Base-by-base conservation (phyloP, 1,284 basidiomycete genomes). In the Salmacisia buchloeana region DNA sequence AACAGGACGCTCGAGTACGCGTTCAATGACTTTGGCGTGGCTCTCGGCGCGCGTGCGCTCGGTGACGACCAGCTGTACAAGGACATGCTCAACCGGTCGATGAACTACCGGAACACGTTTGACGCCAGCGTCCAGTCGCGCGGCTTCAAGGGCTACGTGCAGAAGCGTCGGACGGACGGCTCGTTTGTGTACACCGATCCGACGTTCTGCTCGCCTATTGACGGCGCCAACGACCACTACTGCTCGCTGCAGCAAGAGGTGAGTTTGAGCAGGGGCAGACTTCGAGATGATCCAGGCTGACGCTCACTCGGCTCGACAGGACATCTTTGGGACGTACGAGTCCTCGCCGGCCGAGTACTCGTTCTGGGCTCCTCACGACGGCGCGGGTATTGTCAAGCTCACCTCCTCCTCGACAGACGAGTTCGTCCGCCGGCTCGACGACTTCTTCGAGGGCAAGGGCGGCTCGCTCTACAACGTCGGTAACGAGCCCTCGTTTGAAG, bases 1-100 rank as follows among this genome's bases (percentile, higher is more conserved):
- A 18, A 6, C 29, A 54, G 77, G 5, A 72, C 70, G 34, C 63
- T 80, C 45, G 76, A 81, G 68, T 81, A 81, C 39, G 67, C 75
- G 1, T 80, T 75, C 65, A 79, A 80, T 59, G 80, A 89, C 71
- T 89, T 89, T 45, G 69, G 68, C 2, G 69, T 72, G 10, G 66
- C 69, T 2, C 64, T 69, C 61, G 71, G 69, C 13, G 73, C 71
- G 4, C 56, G 59, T 27, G 63, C 65, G 12, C 62, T 72, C 18
- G 63, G 63, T 38, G 66, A 73, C 45, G 38, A 67, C 1, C 54
- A 60, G 2, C 66, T 49, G 1, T 67, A 65, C 12, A 29, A 39
- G 25, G 38, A 57, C 33, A 58, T 65, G 46, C 2, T 41, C n/a
- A 63, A 66, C 13, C 52, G 67, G 5, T 41, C 64, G 9, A 65